Evolutionary conservation across 108 stramenopile species (phyloP).

Genomic region (Stephanodiscus minutulus): DNA sequence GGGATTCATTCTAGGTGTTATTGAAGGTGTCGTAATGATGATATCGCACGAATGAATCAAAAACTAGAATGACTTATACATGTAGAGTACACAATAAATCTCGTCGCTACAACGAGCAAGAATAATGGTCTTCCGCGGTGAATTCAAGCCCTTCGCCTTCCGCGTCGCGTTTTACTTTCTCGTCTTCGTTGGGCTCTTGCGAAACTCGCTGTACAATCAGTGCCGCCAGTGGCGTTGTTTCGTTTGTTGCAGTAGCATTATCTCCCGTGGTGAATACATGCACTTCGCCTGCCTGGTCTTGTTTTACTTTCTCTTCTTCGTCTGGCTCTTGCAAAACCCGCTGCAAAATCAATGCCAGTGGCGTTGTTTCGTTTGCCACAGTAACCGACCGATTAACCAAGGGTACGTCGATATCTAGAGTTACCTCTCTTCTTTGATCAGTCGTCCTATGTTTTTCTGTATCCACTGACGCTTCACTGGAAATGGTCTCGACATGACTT

Average conservation of each 20-base stretch:
- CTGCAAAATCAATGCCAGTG: slow-evolving; percentile 5
- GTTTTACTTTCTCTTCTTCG: neutral
- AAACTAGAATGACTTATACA: no score
- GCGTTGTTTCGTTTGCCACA: neutral
- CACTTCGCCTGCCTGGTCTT: neutral
- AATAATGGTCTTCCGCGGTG: slow-evolving; percentile 5
- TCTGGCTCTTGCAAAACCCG: neutral
- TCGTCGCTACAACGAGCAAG: neutral
- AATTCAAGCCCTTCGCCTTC: slow-evolving; percentile 9
- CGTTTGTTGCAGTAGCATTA: neutral
- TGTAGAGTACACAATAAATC: no score
- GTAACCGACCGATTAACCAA: neutral
- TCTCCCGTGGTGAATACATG: no score
- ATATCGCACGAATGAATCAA: no score
- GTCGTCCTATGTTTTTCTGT: neutral
- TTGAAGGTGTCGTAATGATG: no score
- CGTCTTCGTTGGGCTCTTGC: no score
- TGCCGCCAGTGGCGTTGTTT: neutral
- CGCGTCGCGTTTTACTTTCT: neutral
- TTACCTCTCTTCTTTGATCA: no score
- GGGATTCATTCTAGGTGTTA: neutral
- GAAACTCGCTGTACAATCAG: neutral
- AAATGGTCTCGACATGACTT: neutral
- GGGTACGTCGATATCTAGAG: neutral
- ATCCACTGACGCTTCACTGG: neutral